phyloP scores from a whole-genome alignment of 345 rosid genomes.

The Stellera chamaejasme region DNA sequence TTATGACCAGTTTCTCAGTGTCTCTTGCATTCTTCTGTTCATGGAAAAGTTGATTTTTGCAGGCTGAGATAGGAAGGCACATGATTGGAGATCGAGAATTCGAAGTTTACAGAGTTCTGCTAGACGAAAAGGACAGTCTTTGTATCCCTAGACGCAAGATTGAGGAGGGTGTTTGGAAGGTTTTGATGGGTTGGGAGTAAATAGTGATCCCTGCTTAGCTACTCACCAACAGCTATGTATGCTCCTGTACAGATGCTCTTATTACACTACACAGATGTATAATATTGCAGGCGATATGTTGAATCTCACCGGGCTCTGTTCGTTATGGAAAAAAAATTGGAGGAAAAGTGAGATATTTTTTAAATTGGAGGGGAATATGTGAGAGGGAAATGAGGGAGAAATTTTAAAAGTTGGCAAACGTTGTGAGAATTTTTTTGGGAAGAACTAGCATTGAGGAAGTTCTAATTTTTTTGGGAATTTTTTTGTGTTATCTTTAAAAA shows the following conservation, averaged over 20 bases:
- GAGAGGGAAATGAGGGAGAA: too few relatives aligned
- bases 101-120: constrained; percentile 82
- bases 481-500: too few relatives aligned
- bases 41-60: constrained; percentile 1
- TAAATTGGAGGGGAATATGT: too few relatives aligned
- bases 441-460: too few relatives aligned
- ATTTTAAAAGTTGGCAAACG: too few relatives aligned
- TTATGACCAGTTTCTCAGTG: too few relatives aligned
- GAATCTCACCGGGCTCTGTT: too few relatives aligned
- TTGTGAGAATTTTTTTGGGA: too few relatives aligned
- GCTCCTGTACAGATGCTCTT: neutral
- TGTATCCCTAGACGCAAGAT: constrained; percentile 40
- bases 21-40: neutral
- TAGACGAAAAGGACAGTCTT: constrained; percentile 67
- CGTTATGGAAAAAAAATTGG: too few relatives aligned
- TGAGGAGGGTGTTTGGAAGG: constrained; percentile 77
- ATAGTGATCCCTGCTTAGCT: neutral
- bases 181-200: constrained; percentile 89
- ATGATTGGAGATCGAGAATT: constrained; percentile 74
- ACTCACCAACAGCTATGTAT: neutral
- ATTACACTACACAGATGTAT: neutral
- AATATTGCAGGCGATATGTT: too few relatives aligned
- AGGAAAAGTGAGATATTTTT: too few relatives aligned
- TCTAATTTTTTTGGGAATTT: too few relatives aligned
- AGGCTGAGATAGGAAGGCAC: constrained; percentile 86